A percentile compares a stretch with the other conserved stretches of the same genome.
Evolutionary conservation across 257 asterid species (phyloP).

Genomic region (Paraleonurus japonicus): DNA sequence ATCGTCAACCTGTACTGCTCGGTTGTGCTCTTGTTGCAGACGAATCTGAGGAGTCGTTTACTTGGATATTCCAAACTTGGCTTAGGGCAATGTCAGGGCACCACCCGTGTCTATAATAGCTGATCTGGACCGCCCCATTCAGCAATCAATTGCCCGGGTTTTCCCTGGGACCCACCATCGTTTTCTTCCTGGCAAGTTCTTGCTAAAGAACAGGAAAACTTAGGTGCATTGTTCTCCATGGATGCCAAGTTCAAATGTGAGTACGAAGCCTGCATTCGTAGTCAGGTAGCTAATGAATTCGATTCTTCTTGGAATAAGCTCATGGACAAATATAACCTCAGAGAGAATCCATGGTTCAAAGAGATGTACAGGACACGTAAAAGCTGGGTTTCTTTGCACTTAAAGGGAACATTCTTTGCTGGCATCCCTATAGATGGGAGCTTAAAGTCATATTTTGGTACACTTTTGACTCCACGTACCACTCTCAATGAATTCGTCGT

Average conservation of each 20-base stretch:
- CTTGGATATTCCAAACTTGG: slow-evolving; percentile 90
- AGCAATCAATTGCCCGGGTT: slow-evolving; percentile 60
- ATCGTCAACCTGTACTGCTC: slow-evolving; percentile 84
- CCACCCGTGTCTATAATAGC: slow-evolving; percentile 76
- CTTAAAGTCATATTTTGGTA: slow-evolving; percentile 67
- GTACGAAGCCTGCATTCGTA: slow-evolving; percentile 78
- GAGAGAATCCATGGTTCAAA: slow-evolving; percentile 68
- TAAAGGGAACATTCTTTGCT: slow-evolving; percentile 81
- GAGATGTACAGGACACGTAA: slow-evolving; percentile 79
- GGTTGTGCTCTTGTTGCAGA: slow-evolving; percentile 92
- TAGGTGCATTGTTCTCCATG: slow-evolving; percentile 63
- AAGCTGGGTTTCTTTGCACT: slow-evolving; percentile 77
- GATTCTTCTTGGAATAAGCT: slow-evolving; percentile 87
- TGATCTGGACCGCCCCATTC: slow-evolving; percentile 70
- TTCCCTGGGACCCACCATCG: slow-evolving; percentile 83
- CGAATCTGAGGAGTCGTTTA: slow-evolving; percentile 85
- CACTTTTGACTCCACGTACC: slow-evolving; percentile 56
- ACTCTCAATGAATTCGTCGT: slow-evolving; percentile 60
- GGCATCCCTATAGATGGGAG: slow-evolving; percentile 83
- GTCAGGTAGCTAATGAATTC: slow-evolving; percentile 68
- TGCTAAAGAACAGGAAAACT: slow-evolving; percentile 65
- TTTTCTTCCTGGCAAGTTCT: slow-evolving; percentile 80
- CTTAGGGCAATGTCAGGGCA: slow-evolving; percentile 72
- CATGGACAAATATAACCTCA: slow-evolving; percentile 58
- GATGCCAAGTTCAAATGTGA: slow-evolving; percentile 75